Percentiles rank a stretch among this genome's conserved stretches.
These are phyloP conservation scores for Amanita exitialis DNA, from an alignment of 768 basidiomycete species.

Conservation along the genomic window DNA sequence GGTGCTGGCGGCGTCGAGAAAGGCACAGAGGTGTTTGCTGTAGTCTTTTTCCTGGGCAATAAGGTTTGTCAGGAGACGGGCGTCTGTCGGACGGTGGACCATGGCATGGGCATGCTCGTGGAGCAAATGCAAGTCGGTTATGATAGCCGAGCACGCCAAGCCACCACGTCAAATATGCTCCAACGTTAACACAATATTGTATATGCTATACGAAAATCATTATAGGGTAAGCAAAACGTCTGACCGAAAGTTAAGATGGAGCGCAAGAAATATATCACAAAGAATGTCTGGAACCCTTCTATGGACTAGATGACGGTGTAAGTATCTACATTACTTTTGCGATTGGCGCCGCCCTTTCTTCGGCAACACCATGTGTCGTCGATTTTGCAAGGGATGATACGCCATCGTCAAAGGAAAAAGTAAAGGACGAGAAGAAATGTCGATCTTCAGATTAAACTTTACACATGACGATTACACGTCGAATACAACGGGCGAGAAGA, in stretches of 20 bases:
- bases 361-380: too few relatives aligned
- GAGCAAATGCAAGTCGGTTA: neutral
- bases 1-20: conserved; percentile 49
- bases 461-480: conserved; percentile 6
- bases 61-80: conserved; percentile 60
- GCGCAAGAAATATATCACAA: conserved; percentile 3
- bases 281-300: neutral
- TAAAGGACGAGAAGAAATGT: neutral
- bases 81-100: conserved; percentile 69
- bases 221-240: neutral
- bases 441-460: conserved; percentile 3
- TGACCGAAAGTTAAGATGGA: neutral
- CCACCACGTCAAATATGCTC: too few relatives aligned
- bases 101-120: conserved; percentile 22
- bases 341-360: conserved; percentile 2
- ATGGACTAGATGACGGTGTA: conserved; percentile 2
- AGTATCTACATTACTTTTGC: conserved; percentile 7
- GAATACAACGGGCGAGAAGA: neutral
- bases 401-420: neutral
- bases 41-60: conserved; percentile 66
- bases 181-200: too few relatives aligned
- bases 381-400: neutral
- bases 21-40: conserved; percentile 42
- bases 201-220: too few relatives aligned
- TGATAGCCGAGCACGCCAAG: neutral